phyloP scores from a whole-genome alignment of 495 filamentous ascomycete genomes.

The Durotheca rogersii region DNA sequence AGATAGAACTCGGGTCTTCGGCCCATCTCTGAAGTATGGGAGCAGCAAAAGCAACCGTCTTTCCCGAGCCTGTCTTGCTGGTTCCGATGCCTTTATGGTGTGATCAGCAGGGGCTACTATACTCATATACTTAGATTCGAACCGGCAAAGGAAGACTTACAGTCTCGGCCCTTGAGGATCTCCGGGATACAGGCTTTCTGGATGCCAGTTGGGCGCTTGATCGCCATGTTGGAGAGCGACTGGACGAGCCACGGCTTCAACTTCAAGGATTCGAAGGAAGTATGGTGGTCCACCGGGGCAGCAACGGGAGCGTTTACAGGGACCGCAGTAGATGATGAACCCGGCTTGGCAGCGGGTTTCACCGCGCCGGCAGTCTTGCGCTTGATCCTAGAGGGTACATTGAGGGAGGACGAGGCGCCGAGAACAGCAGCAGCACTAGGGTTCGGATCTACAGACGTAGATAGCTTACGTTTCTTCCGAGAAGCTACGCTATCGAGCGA shows the following conservation, averaged over 20 bases:
- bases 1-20: conserved; percentile 87
- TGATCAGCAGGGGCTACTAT: neutral
- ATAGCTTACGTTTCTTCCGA: conserved; percentile 52
- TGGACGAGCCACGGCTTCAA: conserved; percentile 88
- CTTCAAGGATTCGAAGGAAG: conserved; percentile 71
- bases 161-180: conserved; percentile 86
- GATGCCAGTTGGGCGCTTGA: conserved; percentile 85
- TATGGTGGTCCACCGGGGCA: conserved; percentile 50
- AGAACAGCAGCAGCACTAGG: conserved; percentile 8
- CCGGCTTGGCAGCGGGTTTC: conserved; percentile 13
- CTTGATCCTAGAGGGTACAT: conserved; percentile 53
- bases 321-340: conserved; percentile 18
- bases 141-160: conserved; percentile 28
- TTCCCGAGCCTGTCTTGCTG: conserved; percentile 94
- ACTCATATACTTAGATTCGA: neutral
- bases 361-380: conserved; percentile 25
- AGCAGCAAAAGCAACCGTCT: conserved; percentile 94
- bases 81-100: conserved; percentile 63
- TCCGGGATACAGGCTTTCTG: conserved; percentile 88
- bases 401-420: conserved; percentile 33
- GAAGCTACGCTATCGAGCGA: conserved; percentile 48
- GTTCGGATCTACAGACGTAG: no score
- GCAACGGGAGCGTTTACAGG: conserved; percentile 21
- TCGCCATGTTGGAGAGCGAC: conserved; percentile 81
- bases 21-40: conserved; percentile 94